Base-by-base conservation (phyloP, 139 green algal genomes). In the Haematococcus lacustris region DNA sequence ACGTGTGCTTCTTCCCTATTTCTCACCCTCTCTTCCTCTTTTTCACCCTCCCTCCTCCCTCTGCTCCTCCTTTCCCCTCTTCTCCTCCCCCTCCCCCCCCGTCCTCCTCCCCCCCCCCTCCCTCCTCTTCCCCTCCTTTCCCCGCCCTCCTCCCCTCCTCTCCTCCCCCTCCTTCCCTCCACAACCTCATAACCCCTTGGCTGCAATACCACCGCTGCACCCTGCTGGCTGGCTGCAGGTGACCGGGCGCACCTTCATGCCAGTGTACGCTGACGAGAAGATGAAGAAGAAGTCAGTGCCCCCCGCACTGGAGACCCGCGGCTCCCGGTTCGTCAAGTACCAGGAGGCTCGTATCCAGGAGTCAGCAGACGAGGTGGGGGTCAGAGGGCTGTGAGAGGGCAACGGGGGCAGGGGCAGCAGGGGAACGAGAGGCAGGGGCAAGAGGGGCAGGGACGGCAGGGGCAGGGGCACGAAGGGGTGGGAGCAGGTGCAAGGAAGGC, bases 271-370 rank as follows among this genome's bases (percentile, higher is more conserved):
- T 73, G 79, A 63, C 64, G 72, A 61, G 72, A 79, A 67, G 71
- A 87, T 63, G 65, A 73, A 67, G 61, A 80, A 74, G 61, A 78
- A 66, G 59, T 74, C 67, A 47, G 51, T 71, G 5, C 51, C 73
- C 51, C 78, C 76, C 13, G 47, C 73, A 28, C 79, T 93, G 78
- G 83, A 95, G 84, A 92, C 91, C 7, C 83, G 91, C 21, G 93
- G 94, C 35, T 95, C 84, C 71, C 93, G 93, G 79, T 98, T 99
- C 77, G 73, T 95, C 30, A 95, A 93, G 75, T 99, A 94, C 83
- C 94, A 99, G 84, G 90, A 96, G 77, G 78, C 85, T 30, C 82
- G 87, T 38, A 73, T 97, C 30, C 91, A 84, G 64, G 82, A 87
- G 75, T 73, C 81, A 37, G 71, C 77, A 26, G 82, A 85, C 57